Percentiles rank a stretch among this genome's conserved stretches.
Conservation (phyloP, 768 basidiomycete genomes). For the Lentinula detonsa region DNA sequence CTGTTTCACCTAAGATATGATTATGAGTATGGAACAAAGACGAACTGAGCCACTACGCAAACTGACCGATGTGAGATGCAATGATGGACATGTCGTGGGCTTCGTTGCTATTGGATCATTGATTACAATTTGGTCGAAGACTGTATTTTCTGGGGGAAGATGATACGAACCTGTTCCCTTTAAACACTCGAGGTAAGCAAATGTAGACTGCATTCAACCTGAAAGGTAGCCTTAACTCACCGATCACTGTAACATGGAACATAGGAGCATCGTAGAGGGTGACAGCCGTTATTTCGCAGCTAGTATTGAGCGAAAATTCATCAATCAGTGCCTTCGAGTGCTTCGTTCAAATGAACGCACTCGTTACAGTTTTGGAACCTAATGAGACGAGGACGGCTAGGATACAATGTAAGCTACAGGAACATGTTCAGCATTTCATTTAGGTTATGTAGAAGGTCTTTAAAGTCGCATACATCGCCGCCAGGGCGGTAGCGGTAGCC, state of each 20-base stretch:
- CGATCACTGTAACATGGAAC: slow-evolving; percentile 20
- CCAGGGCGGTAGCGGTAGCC: slow-evolving; percentile 17
- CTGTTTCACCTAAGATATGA: slow-evolving; percentile 10
- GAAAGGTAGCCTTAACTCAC: not conserved
- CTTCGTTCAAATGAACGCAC: not conserved
- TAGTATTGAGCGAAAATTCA: not conserved
- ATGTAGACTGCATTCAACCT: not conserved
- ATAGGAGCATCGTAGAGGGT: slow-evolving; percentile 16
- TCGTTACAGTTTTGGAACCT: slow-evolving; percentile 19
- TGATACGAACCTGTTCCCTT: slow-evolving; percentile 7
- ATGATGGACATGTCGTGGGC: slow-evolving; percentile 19
- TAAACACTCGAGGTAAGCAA: not conserved
- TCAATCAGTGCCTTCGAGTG: not conserved
- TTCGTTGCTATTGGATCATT: slow-evolving; percentile 7
- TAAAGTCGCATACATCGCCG: slow-evolving; percentile 9
- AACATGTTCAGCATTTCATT: not conserved
- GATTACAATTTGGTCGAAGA: not conserved
- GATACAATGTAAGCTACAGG: slow-evolving; percentile 13
- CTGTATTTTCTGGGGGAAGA: not conserved
- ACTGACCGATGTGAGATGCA: slow-evolving; percentile 15
- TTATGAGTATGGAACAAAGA: not conserved
- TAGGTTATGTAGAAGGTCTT: not conserved
- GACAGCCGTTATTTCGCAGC: slow-evolving; percentile 14
- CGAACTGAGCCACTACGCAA: not conserved
- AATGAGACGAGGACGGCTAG: slow-evolving; percentile 17